These are phyloP conservation scores for Kernera saxatilis DNA, from an alignment of 345 rosid species.

Conservation along the genomic window DNA sequence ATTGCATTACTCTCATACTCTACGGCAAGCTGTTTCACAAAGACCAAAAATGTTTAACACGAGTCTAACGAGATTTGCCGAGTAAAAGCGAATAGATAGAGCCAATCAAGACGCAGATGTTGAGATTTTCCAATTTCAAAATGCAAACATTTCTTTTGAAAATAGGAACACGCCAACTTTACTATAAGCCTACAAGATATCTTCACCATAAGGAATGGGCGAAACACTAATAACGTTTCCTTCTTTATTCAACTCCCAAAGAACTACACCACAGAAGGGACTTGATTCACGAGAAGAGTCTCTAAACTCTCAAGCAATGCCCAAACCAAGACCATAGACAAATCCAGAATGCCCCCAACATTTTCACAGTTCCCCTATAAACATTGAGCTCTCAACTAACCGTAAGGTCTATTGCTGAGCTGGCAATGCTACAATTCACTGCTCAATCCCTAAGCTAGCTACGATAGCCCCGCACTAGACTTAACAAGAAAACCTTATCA, in stretches of 20 bases:
- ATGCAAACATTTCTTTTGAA: neutral
- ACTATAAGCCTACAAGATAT: neutral
- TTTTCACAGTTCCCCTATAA: neutral
- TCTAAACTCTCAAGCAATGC: neutral
- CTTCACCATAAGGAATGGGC: neutral
- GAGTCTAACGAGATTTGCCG: neutral
- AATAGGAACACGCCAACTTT: neutral
- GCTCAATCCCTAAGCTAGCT: neutral
- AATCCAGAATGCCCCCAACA: neutral
- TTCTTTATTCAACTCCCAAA: neutral
- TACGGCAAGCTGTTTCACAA: slow-evolving; percentile 65
- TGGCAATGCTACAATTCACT: neutral
- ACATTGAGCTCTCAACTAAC: neutral
- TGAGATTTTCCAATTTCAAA: neutral
- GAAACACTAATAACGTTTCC: neutral
- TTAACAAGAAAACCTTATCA: neutral
- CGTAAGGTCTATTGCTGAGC: neutral
- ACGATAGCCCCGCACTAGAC: neutral
- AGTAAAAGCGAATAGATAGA: neutral
- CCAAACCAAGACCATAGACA: slow-evolving; percentile 10
- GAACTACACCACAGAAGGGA: neutral
- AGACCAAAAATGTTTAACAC: neutral
- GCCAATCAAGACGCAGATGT: neutral
- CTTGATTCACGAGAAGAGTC: neutral
- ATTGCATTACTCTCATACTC: slow-evolving; percentile 75